Evolutionary conservation across 2,329 filamentous ascomycete species (phyloP).

Genomic region (Pseudofabraea citricarpa): DNA sequence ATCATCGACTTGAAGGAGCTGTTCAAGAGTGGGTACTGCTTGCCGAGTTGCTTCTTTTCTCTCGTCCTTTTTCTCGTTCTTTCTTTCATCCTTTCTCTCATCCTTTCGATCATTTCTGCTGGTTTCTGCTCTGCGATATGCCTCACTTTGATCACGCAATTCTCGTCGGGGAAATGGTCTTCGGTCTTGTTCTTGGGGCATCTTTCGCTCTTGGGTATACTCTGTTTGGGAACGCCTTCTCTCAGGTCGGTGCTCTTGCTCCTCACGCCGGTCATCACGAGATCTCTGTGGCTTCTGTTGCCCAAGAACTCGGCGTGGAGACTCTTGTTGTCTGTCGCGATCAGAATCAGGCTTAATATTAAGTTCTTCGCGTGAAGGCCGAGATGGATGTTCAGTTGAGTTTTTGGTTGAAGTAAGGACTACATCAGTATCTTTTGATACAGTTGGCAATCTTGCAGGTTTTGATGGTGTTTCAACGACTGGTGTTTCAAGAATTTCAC

Average conservation of each 20-base stretch:
- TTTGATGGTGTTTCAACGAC: conserved; percentile 14
- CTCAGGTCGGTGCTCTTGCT: conserved; percentile 13
- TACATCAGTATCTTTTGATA: conserved; percentile 14
- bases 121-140: conserved; percentile 8
- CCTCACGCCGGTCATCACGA: conserved; percentile 17
- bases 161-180: conserved; percentile 8
- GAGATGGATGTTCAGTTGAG: conserved; percentile 9
- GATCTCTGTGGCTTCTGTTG: conserved; percentile 8
- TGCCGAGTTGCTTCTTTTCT: conserved; percentile 8
- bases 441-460: conserved; percentile 11
- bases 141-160: conserved; percentile 14
- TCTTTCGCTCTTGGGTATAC: conserved; percentile 14
- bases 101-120: conserved; percentile 3
- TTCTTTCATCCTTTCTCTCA: too few species aligned
- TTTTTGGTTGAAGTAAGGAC: conserved; percentile 9
- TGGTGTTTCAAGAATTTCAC: conserved; percentile 30
- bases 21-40: conserved; percentile 15
- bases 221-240: conserved; percentile 8
- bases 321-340: conserved; percentile 6
- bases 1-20: conserved; percentile 21
- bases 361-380: conserved; percentile 12
- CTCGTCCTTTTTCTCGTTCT: conserved; percentile 12
- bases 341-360: conserved; percentile 1
- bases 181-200: conserved; percentile 13
- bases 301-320: conserved; percentile 13